Evolutionary conservation across 1,139 yeast species (phyloP), one percentile per base, ranked within the genome.

Genomic region (Waltiozyma sp.): DNA sequence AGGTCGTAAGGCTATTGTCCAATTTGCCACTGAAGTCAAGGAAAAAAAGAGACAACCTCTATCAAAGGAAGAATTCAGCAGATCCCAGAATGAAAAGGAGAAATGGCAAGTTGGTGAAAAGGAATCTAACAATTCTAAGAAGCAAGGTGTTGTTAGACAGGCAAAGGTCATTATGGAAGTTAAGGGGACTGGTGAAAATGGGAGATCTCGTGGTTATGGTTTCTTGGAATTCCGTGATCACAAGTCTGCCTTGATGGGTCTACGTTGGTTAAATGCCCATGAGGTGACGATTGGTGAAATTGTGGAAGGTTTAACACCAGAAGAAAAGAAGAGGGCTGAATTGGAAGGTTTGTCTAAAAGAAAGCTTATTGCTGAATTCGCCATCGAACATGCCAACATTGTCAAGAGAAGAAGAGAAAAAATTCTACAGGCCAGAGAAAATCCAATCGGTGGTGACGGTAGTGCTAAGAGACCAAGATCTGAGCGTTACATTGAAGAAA

Each of bases 201-300:
- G 97, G 43, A 76, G 98, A 65, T 81, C 93, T 60, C 80, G 97
- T 68, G 98, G 99, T 47, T 91, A 89, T 56, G 99, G 99, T 49
- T 89, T 91, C 69, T 66, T 91, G 43, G 98, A 93, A 64, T 88
- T 74, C 63, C 78, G 91, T 64, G 95, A 89, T 62, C 99, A 91
- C 62, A 85, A 84, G 62, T 64, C 84, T 48, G 98, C 99, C 1
- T 72, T 91, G 50, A 89, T 89, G 96, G 97, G 95, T 6, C 73
- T 91, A 48, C 77, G 99, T 69, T 93, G 96, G 96, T 73, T 91
- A 61, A 91, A 91, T 65, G 96, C 95, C 3, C 96, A 91, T 60
- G 82, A 77, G 56, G 95, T 91, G 3, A 66, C 85, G 0, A 64
- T 63, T 39, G 77, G 73, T 10, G 96, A 89, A 62, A 73, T 86